phyloP scores from a whole-genome alignment of 1,139 yeast species.

The Suhomyces kunorum region DNA sequence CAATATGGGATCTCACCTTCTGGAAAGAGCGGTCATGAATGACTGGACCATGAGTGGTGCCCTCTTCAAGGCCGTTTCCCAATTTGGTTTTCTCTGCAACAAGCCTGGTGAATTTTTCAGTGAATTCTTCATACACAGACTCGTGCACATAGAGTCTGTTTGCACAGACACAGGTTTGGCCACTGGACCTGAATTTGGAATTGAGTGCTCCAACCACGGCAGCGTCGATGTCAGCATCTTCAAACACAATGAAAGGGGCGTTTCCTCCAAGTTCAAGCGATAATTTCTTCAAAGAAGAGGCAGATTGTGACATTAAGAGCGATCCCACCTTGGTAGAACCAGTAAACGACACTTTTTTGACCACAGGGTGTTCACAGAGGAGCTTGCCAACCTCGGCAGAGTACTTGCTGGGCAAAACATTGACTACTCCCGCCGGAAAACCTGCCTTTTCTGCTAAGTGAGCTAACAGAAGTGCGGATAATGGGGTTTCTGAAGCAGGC shows the following conservation, averaged over 20 bases:
- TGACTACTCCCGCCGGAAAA: constrained; percentile 80
- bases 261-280: constrained; percentile 58
- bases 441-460: constrained; percentile 76
- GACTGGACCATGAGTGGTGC: constrained; percentile 49
- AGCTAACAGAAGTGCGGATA: constrained; percentile 81
- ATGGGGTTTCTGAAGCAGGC: constrained; percentile 90
- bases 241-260: constrained; percentile 51
- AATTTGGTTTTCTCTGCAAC: constrained; percentile 20
- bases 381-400: constrained; percentile 63
- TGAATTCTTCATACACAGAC: constrained; percentile 61
- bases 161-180: constrained; percentile 90
- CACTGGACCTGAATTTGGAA: constrained; percentile 67
- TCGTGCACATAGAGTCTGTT: constrained; percentile 80
- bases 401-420: constrained; percentile 62
- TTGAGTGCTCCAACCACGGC: constrained; percentile 54
- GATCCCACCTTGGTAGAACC: constrained; percentile 62
- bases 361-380: constrained; percentile 38
- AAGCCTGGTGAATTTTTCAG: constrained; percentile 34
- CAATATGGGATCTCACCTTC: constrained; percentile 42
- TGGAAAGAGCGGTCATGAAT: constrained; percentile 42
- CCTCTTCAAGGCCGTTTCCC: constrained; percentile 46
- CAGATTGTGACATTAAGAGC: constrained; percentile 48
- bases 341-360: constrained; percentile 56
- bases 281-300: constrained; percentile 48
- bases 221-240: constrained; percentile 50